Evolutionary conservation across 2,329 filamentous ascomycete species (phyloP), one percentile per base, ranked within the genome.

Genomic region (Cladosporium sp.): DNA sequence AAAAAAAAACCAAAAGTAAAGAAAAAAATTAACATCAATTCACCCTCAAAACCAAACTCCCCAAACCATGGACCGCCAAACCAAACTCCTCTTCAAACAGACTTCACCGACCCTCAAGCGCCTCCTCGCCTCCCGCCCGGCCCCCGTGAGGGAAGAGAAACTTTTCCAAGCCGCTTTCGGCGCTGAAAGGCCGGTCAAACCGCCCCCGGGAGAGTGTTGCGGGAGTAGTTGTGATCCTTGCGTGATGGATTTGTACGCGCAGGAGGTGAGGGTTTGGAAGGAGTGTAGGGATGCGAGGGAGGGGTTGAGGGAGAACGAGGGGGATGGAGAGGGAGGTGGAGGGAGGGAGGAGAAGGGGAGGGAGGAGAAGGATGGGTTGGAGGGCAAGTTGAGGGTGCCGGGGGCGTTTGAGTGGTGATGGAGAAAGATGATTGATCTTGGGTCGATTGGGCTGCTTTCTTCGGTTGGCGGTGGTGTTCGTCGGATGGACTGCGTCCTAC

Each of bases 181-280:
- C 5, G 19, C 8, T 0, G 32, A 15, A 7, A 52, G n/a, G 32
- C 53, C 53, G 2, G 17, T 47, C 12, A 52, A 54, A 37, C 53
- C 53, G 7, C 15, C 50, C 8, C 44, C 53, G 15, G 53, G 53
- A 24, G 53, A 54, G 22, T 54, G 53, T 18, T 54, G 53, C 29
- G 53, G 53, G 7, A 52, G 50, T 18, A 54, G 53, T 32, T 54
- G 53, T 19, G 44, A 54, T 20, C 51, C 54, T 37, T 56, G 54
- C 22, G 52, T 54, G 7, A 54, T 51, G 54, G 48, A 54, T 27
- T 37, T 54, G 1, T 53, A 50, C 44, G 40, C 43, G 5, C 41
- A 54, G 19, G 54, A 54, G 48, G 8, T 53, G 27, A 51, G 47
- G 19, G 44, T 51, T 7, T 56, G 51, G 48, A 54, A 47, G 34